These are phyloP conservation scores for Tubosaeta sp. DNA, from an alignment of 768 basidiomycete species.

Conservation along the genomic window DNA sequence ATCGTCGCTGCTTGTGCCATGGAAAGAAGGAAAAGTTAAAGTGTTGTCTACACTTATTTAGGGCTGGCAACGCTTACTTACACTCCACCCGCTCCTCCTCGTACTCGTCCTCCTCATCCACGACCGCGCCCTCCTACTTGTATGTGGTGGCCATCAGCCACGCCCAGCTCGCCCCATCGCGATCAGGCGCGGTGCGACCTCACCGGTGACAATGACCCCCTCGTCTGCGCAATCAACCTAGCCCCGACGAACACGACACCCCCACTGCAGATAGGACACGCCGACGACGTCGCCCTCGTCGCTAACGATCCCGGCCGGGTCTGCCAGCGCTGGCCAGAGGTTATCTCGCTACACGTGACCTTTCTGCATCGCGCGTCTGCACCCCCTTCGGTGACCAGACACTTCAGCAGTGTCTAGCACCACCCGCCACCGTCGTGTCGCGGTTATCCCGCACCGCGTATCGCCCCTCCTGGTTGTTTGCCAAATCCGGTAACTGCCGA, in stretches of 20 bases:
- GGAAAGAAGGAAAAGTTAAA: conserved; percentile 11
- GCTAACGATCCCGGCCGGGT: conserved; percentile 12
- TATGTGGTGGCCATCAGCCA: neutral
- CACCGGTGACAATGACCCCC: neutral
- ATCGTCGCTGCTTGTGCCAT: conserved; percentile 69
- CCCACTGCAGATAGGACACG: conserved; percentile 2
- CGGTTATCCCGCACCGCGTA: neutral
- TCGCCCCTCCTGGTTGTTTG: neutral
- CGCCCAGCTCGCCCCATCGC: conserved; percentile 4
- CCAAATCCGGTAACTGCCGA: conserved; percentile 19
- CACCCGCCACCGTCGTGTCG: conserved; percentile 7
- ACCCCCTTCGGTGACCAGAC: neutral
- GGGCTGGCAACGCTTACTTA: conserved; percentile 30
- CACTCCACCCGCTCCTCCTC: conserved; percentile 1
- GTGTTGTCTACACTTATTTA: conserved; percentile 31
- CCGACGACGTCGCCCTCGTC: neutral
- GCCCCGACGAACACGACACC: neutral
- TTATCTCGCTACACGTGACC: conserved; percentile 28
- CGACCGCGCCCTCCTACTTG: neutral
- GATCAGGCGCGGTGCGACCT: conserved; percentile 13
- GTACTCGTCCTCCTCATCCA: neutral
- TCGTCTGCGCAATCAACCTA: conserved; percentile 2
- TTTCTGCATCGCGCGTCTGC: conserved; percentile 4
- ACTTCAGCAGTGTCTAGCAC: too few species aligned
- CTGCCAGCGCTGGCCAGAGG: conserved; percentile 9